These are phyloP conservation scores for Hyaloperonospora arabidopsidis DNA, from an alignment of 352 stramenopile genomes.

Conservation along the genomic window DNA sequence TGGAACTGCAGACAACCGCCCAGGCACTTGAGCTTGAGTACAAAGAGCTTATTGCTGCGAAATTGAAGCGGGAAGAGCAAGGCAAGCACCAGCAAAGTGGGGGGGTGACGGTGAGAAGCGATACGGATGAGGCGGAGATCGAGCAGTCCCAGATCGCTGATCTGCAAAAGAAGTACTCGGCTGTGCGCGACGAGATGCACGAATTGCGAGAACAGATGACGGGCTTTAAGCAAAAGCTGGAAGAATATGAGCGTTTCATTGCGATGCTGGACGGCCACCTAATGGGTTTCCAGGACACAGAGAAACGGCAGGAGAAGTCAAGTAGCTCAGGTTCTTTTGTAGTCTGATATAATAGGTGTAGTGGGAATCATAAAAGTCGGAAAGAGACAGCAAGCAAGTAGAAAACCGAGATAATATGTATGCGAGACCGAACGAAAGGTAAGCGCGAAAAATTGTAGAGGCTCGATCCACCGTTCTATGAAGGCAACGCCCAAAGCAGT, in stretches of 20 bases:
- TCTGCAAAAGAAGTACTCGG: slow-evolving; percentile 36
- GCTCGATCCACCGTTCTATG: too few relatives aligned
- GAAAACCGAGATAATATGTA: too few relatives aligned
- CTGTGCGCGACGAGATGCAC: slow-evolving; percentile 34
- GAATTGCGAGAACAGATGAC: slow-evolving; percentile 37
- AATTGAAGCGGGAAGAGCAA: slow-evolving; percentile 22
- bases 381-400: too few relatives aligned
- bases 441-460: too few relatives aligned
- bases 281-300: slow-evolving; percentile 31
- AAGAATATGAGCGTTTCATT: slow-evolving; percentile 45
- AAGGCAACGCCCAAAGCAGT: too few relatives aligned
- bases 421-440: too few relatives aligned
- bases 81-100: slow-evolving; percentile 12
- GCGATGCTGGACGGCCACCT: slow-evolving; percentile 39
- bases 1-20: slow-evolving; percentile 33
- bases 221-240: slow-evolving; percentile 37
- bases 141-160: slow-evolving; percentile 27
- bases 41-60: slow-evolving; percentile 30
- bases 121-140: slow-evolving; percentile 16
- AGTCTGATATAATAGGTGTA: too few relatives aligned
- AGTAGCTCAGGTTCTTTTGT: slow-evolving; percentile 15
- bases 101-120: slow-evolving; percentile 11
- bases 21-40: slow-evolving; percentile 35
- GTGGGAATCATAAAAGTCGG: too few relatives aligned
- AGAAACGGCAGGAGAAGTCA: slow-evolving; percentile 18